Evolutionary conservation across 352 stramenopile genomes (phyloP), one percentile per base, ranked within the genome.

Genomic region (Aphanomyces astaci): DNA sequence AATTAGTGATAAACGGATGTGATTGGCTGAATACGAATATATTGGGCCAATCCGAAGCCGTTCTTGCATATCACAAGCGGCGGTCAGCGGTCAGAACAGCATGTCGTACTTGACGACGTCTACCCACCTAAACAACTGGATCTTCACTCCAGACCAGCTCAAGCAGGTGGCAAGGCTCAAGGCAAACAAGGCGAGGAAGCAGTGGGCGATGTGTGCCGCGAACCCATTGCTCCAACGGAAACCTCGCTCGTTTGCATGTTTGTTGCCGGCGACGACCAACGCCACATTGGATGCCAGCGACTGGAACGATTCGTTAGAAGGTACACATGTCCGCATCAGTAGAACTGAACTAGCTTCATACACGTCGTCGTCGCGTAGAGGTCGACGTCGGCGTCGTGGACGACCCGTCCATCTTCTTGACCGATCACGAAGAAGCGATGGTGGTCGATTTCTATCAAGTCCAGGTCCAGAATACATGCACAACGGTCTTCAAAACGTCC

Each of bases 91-190:
- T 53, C 45, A 19, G 45, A 25, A 5, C 62, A 36, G 27, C 11
- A 94, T 94, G 86, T 79, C 86, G 74, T 95, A 95, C 74, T 75
- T 95, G 39, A 54, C 81, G 64, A 79, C 78, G 71, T 93, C 86
- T 74, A 93, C 86, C 72, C 86, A 95, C 77, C 90, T 93, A 67
- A 92, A 93, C 76, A 95, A 93, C 74, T 95, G 86, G 86, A 72
- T 95, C 71, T 91, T 95, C 76, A 80, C 76, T 33, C 27, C 31
- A 9, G 83, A 88, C 24, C 74, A 92, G 64, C 78, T 95, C 28
- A 48, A 55, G 64, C 78, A 73, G 49, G 74, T 86, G n/a, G 74
- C 80, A 5, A 71, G 78, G 2, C 70, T 95, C 48, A 82, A 84
- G 36, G 72, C 85, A 70, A 72, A 92, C 24, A 93, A 93, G 72